Evolutionary conservation across 31 red algal species (phyloP).

Genomic region (Odonthalia washingtoniensis): DNA sequence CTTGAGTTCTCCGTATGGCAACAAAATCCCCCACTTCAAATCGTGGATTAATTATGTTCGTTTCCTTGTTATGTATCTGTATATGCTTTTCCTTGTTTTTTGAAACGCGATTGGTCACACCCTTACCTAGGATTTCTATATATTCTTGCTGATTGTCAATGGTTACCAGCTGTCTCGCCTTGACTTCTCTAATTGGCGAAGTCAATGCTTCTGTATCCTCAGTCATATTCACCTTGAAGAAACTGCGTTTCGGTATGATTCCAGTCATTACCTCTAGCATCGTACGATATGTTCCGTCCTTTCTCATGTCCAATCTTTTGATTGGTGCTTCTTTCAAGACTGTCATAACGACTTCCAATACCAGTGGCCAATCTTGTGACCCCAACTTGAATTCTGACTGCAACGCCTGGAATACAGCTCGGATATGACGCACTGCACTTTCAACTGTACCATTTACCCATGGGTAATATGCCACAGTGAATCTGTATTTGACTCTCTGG

Average conservation of each 20-base stretch:
- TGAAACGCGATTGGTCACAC: no score
- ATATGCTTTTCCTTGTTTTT: no score
- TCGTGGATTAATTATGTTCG: no score
- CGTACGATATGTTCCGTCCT: background rate
- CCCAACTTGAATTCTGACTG: conserved; percentile 31
- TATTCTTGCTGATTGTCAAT: conserved; percentile 11
- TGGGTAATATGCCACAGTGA: no score
- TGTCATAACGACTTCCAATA: background rate
- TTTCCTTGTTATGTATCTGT: no score
- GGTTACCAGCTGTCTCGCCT: background rate
- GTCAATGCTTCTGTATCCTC: background rate
- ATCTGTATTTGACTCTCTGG: no score
- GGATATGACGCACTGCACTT: conserved; percentile 24
- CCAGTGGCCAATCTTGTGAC: conserved; percentile 45
- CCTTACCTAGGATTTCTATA: conserved; percentile 2
- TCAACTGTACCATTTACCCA: conserved; percentile 67
- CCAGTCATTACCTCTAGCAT: conserved; percentile 43
- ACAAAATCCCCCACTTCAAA: no score
- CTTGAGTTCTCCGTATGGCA: no score
- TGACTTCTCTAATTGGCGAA: background rate
- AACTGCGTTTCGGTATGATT: background rate
- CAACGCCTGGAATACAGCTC: conserved; percentile 17
- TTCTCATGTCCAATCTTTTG: background rate
- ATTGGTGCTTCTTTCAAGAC: conserved; percentile 43
- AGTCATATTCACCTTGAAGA: background rate